phyloP scores from a whole-genome alignment of 1,284 basidiomycete genomes.

The Austroboletus novae-zelandiae region DNA sequence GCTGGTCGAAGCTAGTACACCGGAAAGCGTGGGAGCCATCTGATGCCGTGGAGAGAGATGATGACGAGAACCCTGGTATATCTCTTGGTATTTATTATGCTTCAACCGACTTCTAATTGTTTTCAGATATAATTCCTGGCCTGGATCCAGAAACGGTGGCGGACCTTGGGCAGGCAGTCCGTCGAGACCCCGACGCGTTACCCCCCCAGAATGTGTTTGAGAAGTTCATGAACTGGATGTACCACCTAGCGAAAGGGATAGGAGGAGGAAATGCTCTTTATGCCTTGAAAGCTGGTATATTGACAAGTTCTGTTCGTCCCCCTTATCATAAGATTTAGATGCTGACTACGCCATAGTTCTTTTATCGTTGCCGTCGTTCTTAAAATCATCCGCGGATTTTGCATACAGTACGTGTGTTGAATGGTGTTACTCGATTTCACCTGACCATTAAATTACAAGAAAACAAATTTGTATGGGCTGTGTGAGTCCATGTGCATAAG shows the following conservation, averaged over 20 bases:
- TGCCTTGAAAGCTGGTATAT: slow-evolving; percentile 74
- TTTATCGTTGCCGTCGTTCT: slow-evolving; percentile 57
- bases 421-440: neutral
- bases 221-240: slow-evolving; percentile 45
- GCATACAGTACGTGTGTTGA: slow-evolving; percentile 51
- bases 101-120: neutral
- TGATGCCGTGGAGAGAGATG: slow-evolving; percentile 42
- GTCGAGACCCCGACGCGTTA: slow-evolving; percentile 73
- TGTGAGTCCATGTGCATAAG: slow-evolving; percentile 35
- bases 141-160: slow-evolving; percentile 40
- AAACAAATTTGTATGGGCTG: slow-evolving; percentile 56
- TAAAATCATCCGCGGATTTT: slow-evolving; percentile 53
- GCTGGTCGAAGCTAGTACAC: slow-evolving; percentile 36
- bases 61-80: slow-evolving; percentile 55
- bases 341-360: slow-evolving; percentile 40
- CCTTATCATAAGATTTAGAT: neutral
- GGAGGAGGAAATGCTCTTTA: slow-evolving; percentile 65
- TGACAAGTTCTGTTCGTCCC: slow-evolving; percentile 45
- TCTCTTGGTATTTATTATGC: neutral
- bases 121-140: slow-evolving; percentile 59
- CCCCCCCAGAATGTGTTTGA: slow-evolving; percentile 63
- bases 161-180: slow-evolving; percentile 54
- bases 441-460: slow-evolving; percentile 30
- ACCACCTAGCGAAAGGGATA: slow-evolving; percentile 40
- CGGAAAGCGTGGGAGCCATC: slow-evolving; percentile 51